Evolutionary conservation across 83 land plant genomes (phyloP).

Genomic region (Picea abies): DNA sequence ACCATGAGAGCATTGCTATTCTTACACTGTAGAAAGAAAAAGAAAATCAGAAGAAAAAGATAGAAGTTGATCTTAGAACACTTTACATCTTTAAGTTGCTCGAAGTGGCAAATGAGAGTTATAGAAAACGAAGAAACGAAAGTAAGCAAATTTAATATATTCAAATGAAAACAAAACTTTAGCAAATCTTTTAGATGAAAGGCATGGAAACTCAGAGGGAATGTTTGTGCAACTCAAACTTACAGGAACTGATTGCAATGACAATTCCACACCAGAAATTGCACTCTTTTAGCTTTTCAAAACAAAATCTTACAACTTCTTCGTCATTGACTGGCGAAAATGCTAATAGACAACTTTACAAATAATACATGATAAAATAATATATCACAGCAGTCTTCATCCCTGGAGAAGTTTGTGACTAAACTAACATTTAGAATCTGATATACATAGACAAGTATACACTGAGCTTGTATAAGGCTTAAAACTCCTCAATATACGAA

Average conservation of each 20-base stretch:
- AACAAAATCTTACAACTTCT: not conserved
- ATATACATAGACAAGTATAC: slow-evolving; percentile 2
- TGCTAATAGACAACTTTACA: not conserved
- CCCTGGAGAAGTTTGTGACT: not conserved
- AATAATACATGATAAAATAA: not conserved
- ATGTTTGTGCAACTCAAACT: not conserved
- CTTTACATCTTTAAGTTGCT: no score
- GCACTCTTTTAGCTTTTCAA: not conserved
- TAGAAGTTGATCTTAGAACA: no score
- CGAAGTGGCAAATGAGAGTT: no score
- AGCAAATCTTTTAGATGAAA: not conserved
- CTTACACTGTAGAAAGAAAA: not conserved
- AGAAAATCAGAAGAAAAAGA: not conserved
- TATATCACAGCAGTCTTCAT: not conserved
- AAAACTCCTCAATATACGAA: not conserved
- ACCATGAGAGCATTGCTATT: not conserved
- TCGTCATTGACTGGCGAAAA: not conserved
- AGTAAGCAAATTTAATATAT: not conserved
- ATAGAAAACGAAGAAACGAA: no score
- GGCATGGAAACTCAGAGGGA: not conserved
- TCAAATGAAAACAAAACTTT: not conserved
- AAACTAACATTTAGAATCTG: slow-evolving; percentile 7
- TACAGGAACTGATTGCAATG: not conserved
- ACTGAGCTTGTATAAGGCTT: not conserved
- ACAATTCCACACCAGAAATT: not conserved